Evolutionary conservation across 2,329 filamentous ascomycete species (phyloP).

Genomic region (Neonectria magnoliae): DNA sequence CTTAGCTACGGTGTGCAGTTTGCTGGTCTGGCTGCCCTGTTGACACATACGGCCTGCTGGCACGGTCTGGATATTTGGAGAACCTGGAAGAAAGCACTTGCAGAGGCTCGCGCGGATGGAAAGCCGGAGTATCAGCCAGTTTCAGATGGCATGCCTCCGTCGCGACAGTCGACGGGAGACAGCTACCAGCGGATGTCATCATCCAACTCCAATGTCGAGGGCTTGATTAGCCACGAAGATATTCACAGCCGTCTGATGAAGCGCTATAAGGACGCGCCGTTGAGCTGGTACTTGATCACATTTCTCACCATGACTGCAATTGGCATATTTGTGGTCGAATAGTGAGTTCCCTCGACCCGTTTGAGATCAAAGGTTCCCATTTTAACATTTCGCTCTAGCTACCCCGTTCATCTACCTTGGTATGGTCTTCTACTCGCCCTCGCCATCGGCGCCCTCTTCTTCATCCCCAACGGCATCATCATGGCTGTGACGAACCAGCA

Average conservation of each 20-base stretch:
- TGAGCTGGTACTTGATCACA: constrained; percentile 82
- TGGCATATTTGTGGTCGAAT: constrained; percentile 86
- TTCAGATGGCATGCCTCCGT: constrained; percentile 39
- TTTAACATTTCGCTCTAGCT: constrained; percentile 57
- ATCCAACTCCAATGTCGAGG: constrained; percentile 57
- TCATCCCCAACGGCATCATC: constrained; percentile 91
- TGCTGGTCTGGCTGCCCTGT: constrained; percentile 79
- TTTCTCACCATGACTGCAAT: constrained; percentile 80
- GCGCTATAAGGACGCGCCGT: constrained; percentile 82
- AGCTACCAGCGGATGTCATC: constrained; percentile 41
- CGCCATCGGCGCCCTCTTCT: constrained; percentile 80
- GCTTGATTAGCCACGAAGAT: constrained; percentile 76
- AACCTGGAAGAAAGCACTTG: constrained; percentile 76
- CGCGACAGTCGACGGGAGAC: constrained; percentile 32
- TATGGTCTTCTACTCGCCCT: constrained; percentile 85
- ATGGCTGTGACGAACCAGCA: constrained; percentile 95
- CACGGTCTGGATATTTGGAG: constrained; percentile 84
- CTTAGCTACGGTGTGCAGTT: constrained; percentile 89
- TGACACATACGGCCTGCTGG: constrained; percentile 86
- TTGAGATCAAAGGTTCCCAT: background rate
- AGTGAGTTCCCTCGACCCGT: constrained; percentile 61
- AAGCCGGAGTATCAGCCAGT: constrained; percentile 65
- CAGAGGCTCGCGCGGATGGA: constrained; percentile 66
- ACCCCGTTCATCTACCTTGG: constrained; percentile 85
- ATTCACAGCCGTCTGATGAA: constrained; percentile 87